phyloP scores from a whole-genome alignment of 345 rosid genomes.

The Aquilaria yunnanensis region DNA sequence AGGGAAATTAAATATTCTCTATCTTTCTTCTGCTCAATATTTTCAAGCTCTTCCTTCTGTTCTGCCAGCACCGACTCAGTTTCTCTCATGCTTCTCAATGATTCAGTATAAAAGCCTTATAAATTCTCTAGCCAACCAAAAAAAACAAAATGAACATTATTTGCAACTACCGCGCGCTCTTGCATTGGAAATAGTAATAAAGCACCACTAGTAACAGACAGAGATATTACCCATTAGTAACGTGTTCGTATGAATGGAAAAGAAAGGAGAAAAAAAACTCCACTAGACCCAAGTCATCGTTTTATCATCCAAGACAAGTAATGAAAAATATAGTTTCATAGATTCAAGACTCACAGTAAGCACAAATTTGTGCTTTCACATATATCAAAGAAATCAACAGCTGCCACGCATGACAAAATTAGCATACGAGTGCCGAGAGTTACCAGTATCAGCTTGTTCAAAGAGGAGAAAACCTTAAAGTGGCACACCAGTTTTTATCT shows the following conservation, averaged over 20 bases:
- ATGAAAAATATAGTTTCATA: no score
- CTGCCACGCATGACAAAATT: neutral
- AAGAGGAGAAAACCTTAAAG: neutral
- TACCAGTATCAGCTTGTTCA: neutral
- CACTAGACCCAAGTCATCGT: neutral
- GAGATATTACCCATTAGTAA: neutral
- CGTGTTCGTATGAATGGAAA: neutral
- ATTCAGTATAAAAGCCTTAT: constrained; percentile 14
- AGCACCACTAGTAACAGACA: no score
- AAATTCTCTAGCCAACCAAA: constrained; percentile 14
- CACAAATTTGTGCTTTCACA: no score
- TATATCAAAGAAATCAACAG: no score
- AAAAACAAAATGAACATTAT: neutral
- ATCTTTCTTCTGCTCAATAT: constrained; percentile 13
- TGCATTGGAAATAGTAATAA: no score
- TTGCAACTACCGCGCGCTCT: neutral
- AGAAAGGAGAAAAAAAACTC: neutral
- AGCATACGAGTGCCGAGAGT: neutral
- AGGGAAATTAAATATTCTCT: constrained; percentile 13
- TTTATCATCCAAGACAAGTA: neutral
- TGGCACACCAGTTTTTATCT: neutral
- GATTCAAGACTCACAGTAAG: no score
- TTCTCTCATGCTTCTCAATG: constrained; percentile 16
- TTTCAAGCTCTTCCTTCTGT: constrained; percentile 11
- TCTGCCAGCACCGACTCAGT: constrained; percentile 14